Base-by-base conservation (phyloP, 176 grass and related monocot species). In the Phoenix roebelenii region DNA sequence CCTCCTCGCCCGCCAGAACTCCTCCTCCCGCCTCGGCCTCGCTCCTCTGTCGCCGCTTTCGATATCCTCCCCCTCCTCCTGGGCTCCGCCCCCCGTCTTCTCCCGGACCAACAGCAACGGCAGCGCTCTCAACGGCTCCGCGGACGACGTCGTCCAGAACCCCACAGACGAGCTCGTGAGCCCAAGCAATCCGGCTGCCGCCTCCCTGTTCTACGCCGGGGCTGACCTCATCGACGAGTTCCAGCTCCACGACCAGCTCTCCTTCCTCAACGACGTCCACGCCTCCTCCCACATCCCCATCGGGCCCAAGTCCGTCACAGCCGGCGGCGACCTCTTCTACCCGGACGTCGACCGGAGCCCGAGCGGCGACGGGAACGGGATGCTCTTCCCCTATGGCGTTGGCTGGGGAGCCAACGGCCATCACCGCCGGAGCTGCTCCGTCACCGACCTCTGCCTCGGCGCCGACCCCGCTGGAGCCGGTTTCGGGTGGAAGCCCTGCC, bases 401-500 rank as follows among this genome's bases (percentile, higher is more conserved):
- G 70, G 59, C 5, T 73, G 70, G 70, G 59, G 70, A 5, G 25
- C 18, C 49, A 63, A 73, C 20, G 59, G 70, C 10, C 86, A 87
- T 74, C 86, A 85, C 50, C 69, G 91, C 5, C 63, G 73, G 22
- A 90, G 83, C 72, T 65, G 58, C 57, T 90, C 83, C 1, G 79
- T 85, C 25, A 80, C 69, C 66, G 91, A 96, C 63, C 57, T 75
- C 68, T 82, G 77, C 83, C 73, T 95, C 49, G 70, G 79, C 0
- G 86, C 78, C 0, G 69, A 44, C 1, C 35, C 35, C 2, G 9
- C 51, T 15, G 50, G 57, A 0, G 76, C 58, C 4, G 69, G 72
- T 0, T 64, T 90, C 50, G 91, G 83, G 5, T 87, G 83, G 83
- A 86, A 87, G 71, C 86, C 86, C 5, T 96, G 91, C 66, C 86